phyloP scores from a whole-genome alignment of 2,329 filamentous ascomycete species.

The Polytolypa hystricis region DNA sequence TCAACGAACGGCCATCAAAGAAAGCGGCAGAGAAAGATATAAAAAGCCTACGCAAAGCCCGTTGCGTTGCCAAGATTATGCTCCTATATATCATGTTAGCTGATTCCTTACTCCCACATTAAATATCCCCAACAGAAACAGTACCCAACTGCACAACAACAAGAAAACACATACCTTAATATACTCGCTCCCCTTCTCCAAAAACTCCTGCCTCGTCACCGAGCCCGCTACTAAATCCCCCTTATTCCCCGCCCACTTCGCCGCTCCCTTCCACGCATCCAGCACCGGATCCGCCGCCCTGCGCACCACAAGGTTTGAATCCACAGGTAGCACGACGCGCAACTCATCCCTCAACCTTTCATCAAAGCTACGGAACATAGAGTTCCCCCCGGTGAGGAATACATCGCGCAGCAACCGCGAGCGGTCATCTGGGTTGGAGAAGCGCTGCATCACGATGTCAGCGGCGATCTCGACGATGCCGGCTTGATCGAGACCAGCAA shows the following conservation, averaged over 20 bases:
- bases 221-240: slow-evolving; percentile 52
- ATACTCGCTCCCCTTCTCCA: slow-evolving; percentile 88
- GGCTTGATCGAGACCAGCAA: slow-evolving; percentile 86
- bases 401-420: slow-evolving; percentile 70
- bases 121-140: too few relatives aligned
- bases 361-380: slow-evolving; percentile 76
- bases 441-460: slow-evolving; percentile 76
- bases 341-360: slow-evolving; percentile 66
- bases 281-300: slow-evolving; percentile 64
- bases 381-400: slow-evolving; percentile 91
- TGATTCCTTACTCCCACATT: background rate
- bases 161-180: slow-evolving; percentile 51
- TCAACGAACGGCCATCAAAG: background rate
- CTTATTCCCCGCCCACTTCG: slow-evolving; percentile 61
- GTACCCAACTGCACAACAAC: too few relatives aligned
- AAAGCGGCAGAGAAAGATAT: background rate
- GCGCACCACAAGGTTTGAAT: slow-evolving; percentile 56
- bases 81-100: slow-evolving; percentile 5
- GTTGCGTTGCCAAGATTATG: slow-evolving; percentile 6
- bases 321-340: slow-evolving; percentile 58
- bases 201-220: slow-evolving; percentile 70
- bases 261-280: slow-evolving; percentile 90
- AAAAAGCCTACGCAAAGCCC: background rate
- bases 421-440: slow-evolving; percentile 47
- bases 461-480: slow-evolving; percentile 86